phyloP scores from a whole-genome alignment of 2,329 filamentous ascomycete genomes.

The Emydomyces testavorans region DNA sequence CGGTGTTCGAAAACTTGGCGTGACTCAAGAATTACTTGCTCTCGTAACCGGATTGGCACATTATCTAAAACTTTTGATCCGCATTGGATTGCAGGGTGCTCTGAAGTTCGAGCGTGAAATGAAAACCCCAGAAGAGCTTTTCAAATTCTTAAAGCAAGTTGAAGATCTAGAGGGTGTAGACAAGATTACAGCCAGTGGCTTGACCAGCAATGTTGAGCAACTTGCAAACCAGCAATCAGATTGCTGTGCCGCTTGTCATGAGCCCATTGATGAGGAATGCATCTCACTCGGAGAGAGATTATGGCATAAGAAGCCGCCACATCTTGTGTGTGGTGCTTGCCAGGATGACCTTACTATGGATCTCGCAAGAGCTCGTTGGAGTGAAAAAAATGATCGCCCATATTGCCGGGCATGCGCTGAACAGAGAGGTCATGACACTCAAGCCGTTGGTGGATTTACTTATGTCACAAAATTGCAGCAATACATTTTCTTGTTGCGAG shows the following conservation, averaged over 20 bases:
- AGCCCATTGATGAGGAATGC: slow-evolving; percentile 92
- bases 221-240: slow-evolving; percentile 69
- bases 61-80: slow-evolving; percentile 92
- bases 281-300: slow-evolving; percentile 60
- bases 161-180: slow-evolving; percentile 69
- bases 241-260: slow-evolving; percentile 67
- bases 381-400: slow-evolving; percentile 53
- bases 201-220: slow-evolving; percentile 52
- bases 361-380: slow-evolving; percentile 60
- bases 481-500: slow-evolving; percentile 83
- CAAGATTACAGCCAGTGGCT: slow-evolving; percentile 55
- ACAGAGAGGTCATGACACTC: slow-evolving; percentile 41
- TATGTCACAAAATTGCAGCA: slow-evolving; percentile 79
- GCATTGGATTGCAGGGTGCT: slow-evolving; percentile 89
- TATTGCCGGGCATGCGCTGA: slow-evolving; percentile 58
- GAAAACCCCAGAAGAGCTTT: slow-evolving; percentile 59
- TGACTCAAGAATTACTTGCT: slow-evolving; percentile 96
- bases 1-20: slow-evolving; percentile 78
- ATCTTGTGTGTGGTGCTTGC: slow-evolving; percentile 61
- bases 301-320: slow-evolving; percentile 63
- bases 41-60: slow-evolving; percentile 92
- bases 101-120: slow-evolving; percentile 82
- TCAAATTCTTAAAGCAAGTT: slow-evolving; percentile 72
- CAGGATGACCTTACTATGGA: slow-evolving; percentile 58
- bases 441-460: slow-evolving; percentile 52